Evolutionary conservation across 2,329 filamentous ascomycete species (phyloP).

Genomic region (Microsporum canis): DNA sequence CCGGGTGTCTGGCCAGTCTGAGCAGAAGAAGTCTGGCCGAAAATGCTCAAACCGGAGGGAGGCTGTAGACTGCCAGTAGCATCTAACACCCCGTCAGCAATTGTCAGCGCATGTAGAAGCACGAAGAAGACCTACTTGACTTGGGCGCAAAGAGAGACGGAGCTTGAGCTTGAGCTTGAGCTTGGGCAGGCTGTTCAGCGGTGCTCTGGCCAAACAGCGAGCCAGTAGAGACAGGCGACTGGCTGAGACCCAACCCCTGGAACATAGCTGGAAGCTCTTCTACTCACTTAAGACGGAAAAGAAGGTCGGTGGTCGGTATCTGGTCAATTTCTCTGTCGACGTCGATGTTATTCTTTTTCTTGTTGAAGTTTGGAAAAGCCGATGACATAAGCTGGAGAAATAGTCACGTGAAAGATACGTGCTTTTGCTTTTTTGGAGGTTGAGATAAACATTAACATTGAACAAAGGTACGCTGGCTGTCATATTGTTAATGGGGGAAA

Average conservation of each 20-base stretch:
- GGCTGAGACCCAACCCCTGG: background rate
- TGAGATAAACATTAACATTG: too few species aligned
- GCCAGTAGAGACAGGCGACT: background rate
- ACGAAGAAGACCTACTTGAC: background rate
- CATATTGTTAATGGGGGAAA: too few species aligned
- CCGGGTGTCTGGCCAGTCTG: conserved; percentile 13
- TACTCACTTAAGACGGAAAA: background rate
- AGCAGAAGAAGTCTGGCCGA: conserved; percentile 18
- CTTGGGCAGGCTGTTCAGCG: conserved; percentile 10
- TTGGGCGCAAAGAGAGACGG: conserved; percentile 11
- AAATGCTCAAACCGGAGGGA: conserved; percentile 18
- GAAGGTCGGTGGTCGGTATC: background rate
- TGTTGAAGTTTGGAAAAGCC: background rate
- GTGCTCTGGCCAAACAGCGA: background rate
- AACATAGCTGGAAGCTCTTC: background rate
- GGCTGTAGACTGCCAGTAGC: conserved; percentile 14
- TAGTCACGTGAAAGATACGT: too few species aligned
- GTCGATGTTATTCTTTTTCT: background rate
- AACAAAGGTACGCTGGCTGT: too few species aligned
- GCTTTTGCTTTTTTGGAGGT: too few species aligned
- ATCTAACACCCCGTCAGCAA: background rate
- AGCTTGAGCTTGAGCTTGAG: conserved; percentile 8
- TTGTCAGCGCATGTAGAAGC: background rate
- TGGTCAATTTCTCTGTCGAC: background rate
- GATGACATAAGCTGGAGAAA: too few species aligned